A percentile compares a stretch with the other conserved stretches of the same genome.
phyloP scores from a whole-genome alignment of 2,329 filamentous ascomycete species.

The Claviceps sp. region DNA sequence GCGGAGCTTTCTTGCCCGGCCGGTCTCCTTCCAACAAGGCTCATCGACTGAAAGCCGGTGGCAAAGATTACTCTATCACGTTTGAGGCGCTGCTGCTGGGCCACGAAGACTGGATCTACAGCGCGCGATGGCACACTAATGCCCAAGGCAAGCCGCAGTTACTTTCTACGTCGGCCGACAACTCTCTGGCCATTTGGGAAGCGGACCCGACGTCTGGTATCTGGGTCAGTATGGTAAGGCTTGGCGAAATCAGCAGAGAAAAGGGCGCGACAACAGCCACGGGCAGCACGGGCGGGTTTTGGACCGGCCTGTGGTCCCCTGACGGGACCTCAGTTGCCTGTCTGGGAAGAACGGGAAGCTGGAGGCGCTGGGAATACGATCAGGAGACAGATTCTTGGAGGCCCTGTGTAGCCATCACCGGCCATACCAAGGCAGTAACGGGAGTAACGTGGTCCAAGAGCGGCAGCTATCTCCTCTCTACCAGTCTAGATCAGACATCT shows the following conservation, averaged over 20 bases:
- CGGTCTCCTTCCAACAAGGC: slow-evolving; percentile 81
- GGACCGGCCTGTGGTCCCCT: slow-evolving; percentile 87
- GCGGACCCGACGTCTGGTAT: slow-evolving; percentile 72
- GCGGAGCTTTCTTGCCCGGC: slow-evolving; percentile 47
- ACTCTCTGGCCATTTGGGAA: slow-evolving; percentile 88
- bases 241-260: slow-evolving; percentile 87
- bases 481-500: slow-evolving; percentile 85
- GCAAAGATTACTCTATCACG: slow-evolving; percentile 61
- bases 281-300: slow-evolving; percentile 90
- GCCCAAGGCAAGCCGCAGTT: slow-evolving; percentile 48
- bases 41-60: slow-evolving; percentile 53
- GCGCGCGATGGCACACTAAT: slow-evolving; percentile 56
- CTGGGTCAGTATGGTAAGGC: slow-evolving; percentile 73
- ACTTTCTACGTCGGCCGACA: slow-evolving; percentile 86
- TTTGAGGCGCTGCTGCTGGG: slow-evolving; percentile 90
- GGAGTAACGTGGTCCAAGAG: slow-evolving; percentile 73
- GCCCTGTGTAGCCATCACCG: slow-evolving; percentile 64
- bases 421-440: slow-evolving; percentile 71
- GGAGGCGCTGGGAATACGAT: slow-evolving; percentile 70
- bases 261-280: slow-evolving; percentile 96
- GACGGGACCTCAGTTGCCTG: slow-evolving; percentile 62
- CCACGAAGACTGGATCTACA: slow-evolving; percentile 98
- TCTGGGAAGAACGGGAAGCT: slow-evolving; percentile 82
- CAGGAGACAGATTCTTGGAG: slow-evolving; percentile 53
- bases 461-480: slow-evolving; percentile 77